Evolutionary conservation across 2,329 filamentous ascomycete genomes (phyloP), one percentile per base, ranked within the genome.

Genomic region (Claviceps africana): DNA sequence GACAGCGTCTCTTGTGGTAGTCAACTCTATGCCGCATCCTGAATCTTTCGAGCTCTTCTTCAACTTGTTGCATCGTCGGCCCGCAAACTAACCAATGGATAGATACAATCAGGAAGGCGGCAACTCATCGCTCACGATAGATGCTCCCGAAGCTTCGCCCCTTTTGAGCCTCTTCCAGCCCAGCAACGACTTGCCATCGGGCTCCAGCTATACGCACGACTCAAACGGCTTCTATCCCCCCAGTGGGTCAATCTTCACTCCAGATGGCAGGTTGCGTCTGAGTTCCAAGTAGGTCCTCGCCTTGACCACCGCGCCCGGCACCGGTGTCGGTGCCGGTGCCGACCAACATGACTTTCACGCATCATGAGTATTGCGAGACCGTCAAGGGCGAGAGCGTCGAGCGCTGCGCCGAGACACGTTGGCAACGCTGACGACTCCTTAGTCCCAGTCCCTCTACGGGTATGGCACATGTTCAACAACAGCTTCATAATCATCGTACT

Each of bases 91-190:
- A 54, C 50, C 53, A 52, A 54, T 54, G 53, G 50, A 54, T 65
- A 80, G 77, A 72, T 79, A 78, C 67, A 72, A 68, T 62, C 75
- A 77, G 62, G 76, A 78, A 61, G 67, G 74, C 60, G 72, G 66
- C 64, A 70, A 70, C 56, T 71, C 75, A 57, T 69, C 76, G 60
- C 68, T 79, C 59, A 72, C 73, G 58, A 71, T 79, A 66, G 76
- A 79, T 64, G 73, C 74, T 56, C 61, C 72, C 52, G 74, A 77
- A 62, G 69, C 74, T 56, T 67, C 75, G 52, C 69, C 73, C 54
- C 69, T 77, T 60, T 64, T 79, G 63, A 72, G 66, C 60, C 64
- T 78, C 56, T 79, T 78, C 64, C 71, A 73, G 61, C 70, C 74
- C 57, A 67, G 31, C 28, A 45, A 72, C 48, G 62, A 72, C 56